Evolutionary conservation across 2,329 filamentous ascomycete genomes (phyloP).

Genomic region (Aspergillus sp.): DNA sequence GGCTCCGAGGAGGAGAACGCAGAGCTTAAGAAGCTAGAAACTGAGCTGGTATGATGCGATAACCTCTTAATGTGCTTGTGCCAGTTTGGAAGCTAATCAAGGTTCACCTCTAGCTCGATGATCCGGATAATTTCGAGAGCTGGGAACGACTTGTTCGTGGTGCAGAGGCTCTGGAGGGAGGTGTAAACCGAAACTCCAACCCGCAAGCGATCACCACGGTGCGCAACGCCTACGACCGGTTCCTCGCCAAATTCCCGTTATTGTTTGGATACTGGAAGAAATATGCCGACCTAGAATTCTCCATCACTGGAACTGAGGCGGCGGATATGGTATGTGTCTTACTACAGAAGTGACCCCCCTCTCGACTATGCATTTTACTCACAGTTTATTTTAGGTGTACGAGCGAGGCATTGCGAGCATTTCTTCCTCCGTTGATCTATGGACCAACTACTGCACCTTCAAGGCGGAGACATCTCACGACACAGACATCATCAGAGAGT

Average conservation of each 20-base stretch:
- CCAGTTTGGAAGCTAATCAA: slow-evolving; percentile 7
- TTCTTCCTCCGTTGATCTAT: slow-evolving; percentile 89
- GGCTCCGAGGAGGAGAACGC: slow-evolving; percentile 77
- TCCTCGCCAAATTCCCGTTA: slow-evolving; percentile 90
- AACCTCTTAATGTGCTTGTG: not conserved
- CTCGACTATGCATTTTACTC: not conserved
- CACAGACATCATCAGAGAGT: slow-evolving; percentile 96
- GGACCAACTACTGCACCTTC: slow-evolving; percentile 96
- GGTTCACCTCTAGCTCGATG: slow-evolving; percentile 51
- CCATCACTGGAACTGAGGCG: slow-evolving; percentile 92
- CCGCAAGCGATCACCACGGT: slow-evolving; percentile 87
- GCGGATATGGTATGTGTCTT: slow-evolving; percentile 75
- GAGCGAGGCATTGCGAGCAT: slow-evolving; percentile 94
- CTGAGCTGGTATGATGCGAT: slow-evolving; percentile 66
- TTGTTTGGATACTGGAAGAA: slow-evolving; percentile 99
- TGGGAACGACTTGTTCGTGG: slow-evolving; percentile 92
- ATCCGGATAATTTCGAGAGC: slow-evolving; percentile 86
- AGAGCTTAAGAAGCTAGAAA: slow-evolving; percentile 75
- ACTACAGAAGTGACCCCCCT: slow-evolving; percentile 23
- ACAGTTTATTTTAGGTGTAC: slow-evolving; percentile 65
- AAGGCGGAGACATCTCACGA: slow-evolving; percentile 98
- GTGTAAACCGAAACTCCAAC: slow-evolving; percentile 93
- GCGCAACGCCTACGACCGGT: slow-evolving; percentile 84
- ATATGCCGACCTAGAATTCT: slow-evolving; percentile 96
- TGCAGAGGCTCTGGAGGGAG: slow-evolving; percentile 83